A percentile compares a stretch with the other conserved stretches of the same genome.
These are phyloP conservation scores for Vitellaria paradoxa DNA, from an alignment of 179 eudicot species.

Conservation along the genomic window DNA sequence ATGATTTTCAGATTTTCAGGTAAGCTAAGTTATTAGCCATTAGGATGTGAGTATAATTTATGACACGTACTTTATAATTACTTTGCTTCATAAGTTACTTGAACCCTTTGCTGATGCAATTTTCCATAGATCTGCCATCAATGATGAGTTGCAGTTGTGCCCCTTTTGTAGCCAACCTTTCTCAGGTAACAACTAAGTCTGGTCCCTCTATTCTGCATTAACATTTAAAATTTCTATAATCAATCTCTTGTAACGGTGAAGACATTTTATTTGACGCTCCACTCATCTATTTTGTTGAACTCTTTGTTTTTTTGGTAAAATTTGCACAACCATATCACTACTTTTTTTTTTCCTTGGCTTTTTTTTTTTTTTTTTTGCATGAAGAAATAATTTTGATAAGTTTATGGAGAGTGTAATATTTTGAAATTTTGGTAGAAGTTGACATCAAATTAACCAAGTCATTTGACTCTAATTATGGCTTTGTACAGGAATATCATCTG, in stretches of 20 bases:
- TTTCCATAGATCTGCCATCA: constrained; percentile 61
- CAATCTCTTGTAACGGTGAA: background rate
- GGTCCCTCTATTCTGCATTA: background rate
- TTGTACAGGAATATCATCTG: background rate
- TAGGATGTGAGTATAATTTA: background rate
- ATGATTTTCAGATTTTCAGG: constrained; percentile 84
- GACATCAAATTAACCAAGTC: background rate
- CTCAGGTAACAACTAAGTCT: constrained; percentile 50
- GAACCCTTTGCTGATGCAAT: constrained; percentile 15
- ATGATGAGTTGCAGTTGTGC: constrained; percentile 70
- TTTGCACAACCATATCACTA: background rate
- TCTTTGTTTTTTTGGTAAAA: background rate
- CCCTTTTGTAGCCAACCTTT: constrained; percentile 92
- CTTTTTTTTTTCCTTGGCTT: too few species aligned
- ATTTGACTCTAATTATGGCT: background rate
- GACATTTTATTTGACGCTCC: background rate
- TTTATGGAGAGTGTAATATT: background rate
- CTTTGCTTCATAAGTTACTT: constrained; percentile 6
- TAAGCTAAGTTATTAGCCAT: constrained; percentile 30
- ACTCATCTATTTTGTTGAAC: background rate
- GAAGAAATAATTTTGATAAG: background rate
- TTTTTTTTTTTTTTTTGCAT: background rate
- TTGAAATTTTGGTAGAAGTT: background rate
- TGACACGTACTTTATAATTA: constrained; percentile 4
- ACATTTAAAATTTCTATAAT: background rate